Conservation (phyloP, 2,329 filamentous ascomycete species). For the Stromatinia cepivora region DNA sequence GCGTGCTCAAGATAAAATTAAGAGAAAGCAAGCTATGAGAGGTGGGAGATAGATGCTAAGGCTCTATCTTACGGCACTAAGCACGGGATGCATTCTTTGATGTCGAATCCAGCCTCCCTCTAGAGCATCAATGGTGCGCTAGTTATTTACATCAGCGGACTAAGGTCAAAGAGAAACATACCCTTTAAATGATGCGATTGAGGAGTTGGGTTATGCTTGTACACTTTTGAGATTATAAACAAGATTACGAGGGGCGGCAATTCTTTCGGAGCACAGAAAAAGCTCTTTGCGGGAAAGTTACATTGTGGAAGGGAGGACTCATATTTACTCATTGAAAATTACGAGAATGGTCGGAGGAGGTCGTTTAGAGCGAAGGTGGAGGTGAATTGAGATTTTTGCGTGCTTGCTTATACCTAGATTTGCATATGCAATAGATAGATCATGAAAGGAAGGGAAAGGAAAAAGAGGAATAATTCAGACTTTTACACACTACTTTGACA, state of each 20-base stretch:
- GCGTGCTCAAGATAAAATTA: slow-evolving; percentile 59
- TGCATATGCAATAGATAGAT: slow-evolving; percentile 1
- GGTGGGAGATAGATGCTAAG: slow-evolving; percentile 29
- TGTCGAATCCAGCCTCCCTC: background rate
- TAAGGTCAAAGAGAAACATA: background rate
- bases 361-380: background rate
- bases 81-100: background rate
- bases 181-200: background rate
- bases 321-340: background rate
- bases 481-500: background rate
- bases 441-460: background rate
- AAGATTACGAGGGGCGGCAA: background rate
- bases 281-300: background rate
- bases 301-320: background rate
- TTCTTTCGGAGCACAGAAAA: background rate
- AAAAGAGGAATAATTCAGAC: background rate
- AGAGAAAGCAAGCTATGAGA: slow-evolving; percentile 49
- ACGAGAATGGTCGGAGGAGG: background rate
- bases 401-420: background rate
- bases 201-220: background rate
- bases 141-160: background rate
- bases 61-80: background rate
- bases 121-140: background rate
- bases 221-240: background rate
- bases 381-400: background rate